phyloP scores from a whole-genome alignment of 495 filamentous ascomycete genomes.

The Podospora conica region DNA sequence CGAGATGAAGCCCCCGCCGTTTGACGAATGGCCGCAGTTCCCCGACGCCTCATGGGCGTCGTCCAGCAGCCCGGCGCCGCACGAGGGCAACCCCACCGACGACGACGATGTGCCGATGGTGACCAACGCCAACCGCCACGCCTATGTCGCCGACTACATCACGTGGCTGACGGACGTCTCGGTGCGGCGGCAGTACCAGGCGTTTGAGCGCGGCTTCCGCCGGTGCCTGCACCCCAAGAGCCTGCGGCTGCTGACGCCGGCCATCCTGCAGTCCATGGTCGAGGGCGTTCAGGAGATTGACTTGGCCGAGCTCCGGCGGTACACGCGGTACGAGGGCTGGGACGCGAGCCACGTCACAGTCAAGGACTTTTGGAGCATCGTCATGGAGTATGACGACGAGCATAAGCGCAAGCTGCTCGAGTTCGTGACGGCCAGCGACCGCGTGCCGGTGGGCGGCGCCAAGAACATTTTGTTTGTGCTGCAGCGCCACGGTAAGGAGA shows the following conservation, averaged over 20 bases:
- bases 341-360: conserved; percentile 60
- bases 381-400: conserved; percentile 58
- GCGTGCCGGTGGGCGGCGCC: conserved; percentile 79
- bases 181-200: conserved; percentile 67
- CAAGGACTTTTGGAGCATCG: conserved; percentile 75
- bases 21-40: conserved; percentile 38
- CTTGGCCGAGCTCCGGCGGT: conserved; percentile 59
- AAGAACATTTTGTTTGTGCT: conserved; percentile 74
- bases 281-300: conserved; percentile 79
- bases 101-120: conserved; percentile 54
- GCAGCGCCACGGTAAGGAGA: conserved; percentile 68
- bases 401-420: conserved; percentile 71
- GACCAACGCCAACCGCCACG: conserved; percentile 67
- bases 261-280: conserved; percentile 65
- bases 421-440: conserved; percentile 90
- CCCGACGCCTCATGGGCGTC: conserved; percentile 13
- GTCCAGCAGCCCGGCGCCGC: conserved; percentile 20
- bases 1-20: conserved; percentile 35
- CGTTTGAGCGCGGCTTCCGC: conserved; percentile 78
- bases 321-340: conserved; percentile 75
- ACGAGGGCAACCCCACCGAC: conserved; percentile 23
- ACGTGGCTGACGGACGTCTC: conserved; percentile 75
- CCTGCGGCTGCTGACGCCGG: conserved; percentile 62
- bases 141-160: conserved; percentile 85
- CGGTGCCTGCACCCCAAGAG: conserved; percentile 64